These are phyloP conservation scores for Rhynchospora pubera DNA, from an alignment of 176 grass and related monocot genomes.

Conservation along the genomic window DNA sequence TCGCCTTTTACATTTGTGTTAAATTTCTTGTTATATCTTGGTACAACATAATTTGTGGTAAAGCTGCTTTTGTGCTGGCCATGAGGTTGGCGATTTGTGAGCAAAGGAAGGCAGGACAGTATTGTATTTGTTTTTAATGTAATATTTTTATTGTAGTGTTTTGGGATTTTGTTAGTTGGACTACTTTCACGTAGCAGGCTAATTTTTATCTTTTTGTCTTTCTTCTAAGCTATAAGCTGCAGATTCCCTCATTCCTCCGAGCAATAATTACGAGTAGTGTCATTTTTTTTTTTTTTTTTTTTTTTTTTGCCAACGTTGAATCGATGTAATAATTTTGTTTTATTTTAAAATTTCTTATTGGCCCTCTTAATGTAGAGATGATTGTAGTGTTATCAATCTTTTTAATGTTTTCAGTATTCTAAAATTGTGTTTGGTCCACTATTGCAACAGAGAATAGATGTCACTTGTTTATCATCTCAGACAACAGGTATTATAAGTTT, in stretches of 20 bases:
- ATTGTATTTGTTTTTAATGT: slow-evolving; percentile 7
- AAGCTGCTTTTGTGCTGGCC: neutral
- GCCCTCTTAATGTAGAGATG: neutral
- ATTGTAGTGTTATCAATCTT: neutral
- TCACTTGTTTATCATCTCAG: neutral
- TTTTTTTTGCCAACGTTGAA: neutral
- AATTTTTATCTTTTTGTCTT: neutral
- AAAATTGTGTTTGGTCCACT: neutral
- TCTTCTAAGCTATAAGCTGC: neutral
- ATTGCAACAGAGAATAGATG: neutral
- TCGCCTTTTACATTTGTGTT: neutral
- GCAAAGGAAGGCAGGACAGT: neutral
- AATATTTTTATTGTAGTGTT: neutral
- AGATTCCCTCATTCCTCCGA: neutral
- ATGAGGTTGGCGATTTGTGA: neutral
- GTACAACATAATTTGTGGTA: neutral
- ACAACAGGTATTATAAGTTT: no score
- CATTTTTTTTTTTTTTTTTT: no score
- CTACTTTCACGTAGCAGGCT: neutral
- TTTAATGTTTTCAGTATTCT: neutral
- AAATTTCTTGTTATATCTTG: slow-evolving; percentile 8
- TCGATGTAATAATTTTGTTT: neutral
- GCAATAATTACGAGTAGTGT: neutral
- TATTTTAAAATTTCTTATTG: neutral
- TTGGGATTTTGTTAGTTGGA: slow-evolving; percentile 16